Conservation (phyloP, 2,329 filamentous ascomycete genomes). For the Aureobasidium sp. region DNA sequence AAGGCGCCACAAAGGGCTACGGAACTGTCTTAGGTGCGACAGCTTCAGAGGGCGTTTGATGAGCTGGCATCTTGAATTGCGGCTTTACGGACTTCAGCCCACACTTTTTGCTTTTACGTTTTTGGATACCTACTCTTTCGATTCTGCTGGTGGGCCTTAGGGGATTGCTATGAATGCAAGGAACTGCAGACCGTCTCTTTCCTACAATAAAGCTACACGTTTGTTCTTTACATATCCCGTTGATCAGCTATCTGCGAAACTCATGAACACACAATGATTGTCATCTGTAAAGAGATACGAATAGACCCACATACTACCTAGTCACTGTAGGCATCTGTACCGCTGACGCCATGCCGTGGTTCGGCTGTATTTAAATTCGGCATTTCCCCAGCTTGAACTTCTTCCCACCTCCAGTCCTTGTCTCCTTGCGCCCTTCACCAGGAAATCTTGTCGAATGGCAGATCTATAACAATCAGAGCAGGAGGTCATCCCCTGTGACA, state of each 20-base stretch:
- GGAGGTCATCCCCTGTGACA: not conserved
- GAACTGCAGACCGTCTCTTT: not conserved
- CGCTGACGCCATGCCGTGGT: not conserved
- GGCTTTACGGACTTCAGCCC: not conserved
- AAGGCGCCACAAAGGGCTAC: not conserved
- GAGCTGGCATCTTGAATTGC: not conserved
- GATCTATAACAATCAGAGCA: not conserved
- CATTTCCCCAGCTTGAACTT: not conserved
- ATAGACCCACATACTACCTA: not conserved
- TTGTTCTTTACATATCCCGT: not conserved
- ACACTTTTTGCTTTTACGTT: not conserved
- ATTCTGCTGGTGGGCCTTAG: not conserved
- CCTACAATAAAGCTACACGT: not conserved
- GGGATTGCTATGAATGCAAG: not conserved
- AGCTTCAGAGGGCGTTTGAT: conserved; percentile 4
- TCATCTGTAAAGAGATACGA: not conserved
- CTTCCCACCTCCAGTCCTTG: not conserved
- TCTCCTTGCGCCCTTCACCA: not conserved
- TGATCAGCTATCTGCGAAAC: not conserved
- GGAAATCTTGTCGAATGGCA: not conserved
- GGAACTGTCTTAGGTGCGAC: not conserved
- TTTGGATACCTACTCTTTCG: conserved; percentile 5
- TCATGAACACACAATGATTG: not conserved
- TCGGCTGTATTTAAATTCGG: not conserved
- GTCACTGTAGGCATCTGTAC: not conserved